These are phyloP conservation scores for Skeletonema tropicum DNA, from an alignment of 108 stramenopile genomes.

Conservation along the genomic window DNA sequence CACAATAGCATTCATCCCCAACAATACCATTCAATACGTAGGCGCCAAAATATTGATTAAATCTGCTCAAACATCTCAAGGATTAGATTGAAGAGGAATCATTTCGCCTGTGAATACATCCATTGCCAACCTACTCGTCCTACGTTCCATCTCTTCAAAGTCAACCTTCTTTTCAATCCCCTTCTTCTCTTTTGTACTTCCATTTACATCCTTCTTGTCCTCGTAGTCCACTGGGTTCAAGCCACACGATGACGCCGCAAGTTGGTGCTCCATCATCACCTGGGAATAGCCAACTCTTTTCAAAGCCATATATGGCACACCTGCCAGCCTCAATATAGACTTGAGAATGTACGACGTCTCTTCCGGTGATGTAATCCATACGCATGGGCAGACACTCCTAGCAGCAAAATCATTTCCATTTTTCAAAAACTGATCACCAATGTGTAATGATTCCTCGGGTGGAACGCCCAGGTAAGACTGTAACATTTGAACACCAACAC, in stretches of 20 bases:
- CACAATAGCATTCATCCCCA: neutral
- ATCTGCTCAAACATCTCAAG: neutral
- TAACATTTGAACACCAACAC: constrained; percentile 87
- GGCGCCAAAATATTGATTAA: neutral
- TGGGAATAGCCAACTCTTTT: too few relatives aligned
- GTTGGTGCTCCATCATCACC: too few relatives aligned
- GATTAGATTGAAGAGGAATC: neutral
- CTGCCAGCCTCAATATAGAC: constrained; percentile 78
- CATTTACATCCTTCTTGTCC: constrained; percentile 10
- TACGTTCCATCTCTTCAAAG: constrained; percentile 75
- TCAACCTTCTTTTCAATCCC: constrained; percentile 48
- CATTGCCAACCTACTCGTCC: constrained; percentile 72
- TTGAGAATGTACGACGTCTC: constrained; percentile 93
- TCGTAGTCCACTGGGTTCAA: constrained; percentile 28
- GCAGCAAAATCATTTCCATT: constrained; percentile 94
- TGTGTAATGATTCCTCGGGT: constrained; percentile 77
- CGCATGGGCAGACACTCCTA: constrained; percentile 81
- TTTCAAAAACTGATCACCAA: constrained; percentile 92
- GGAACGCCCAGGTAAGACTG: constrained; percentile 80
- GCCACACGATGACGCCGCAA: too few relatives aligned
- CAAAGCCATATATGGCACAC: constrained; percentile 52
- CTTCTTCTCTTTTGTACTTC: constrained; percentile 11
- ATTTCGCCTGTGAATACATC: constrained; percentile 88
- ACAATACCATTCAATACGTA: neutral
- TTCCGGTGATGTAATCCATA: constrained; percentile 92